Evolutionary conservation across 2,329 filamentous ascomycete species (phyloP), one percentile per base, ranked within the genome.

Genomic region (Exutisphaerella laricina): DNA sequence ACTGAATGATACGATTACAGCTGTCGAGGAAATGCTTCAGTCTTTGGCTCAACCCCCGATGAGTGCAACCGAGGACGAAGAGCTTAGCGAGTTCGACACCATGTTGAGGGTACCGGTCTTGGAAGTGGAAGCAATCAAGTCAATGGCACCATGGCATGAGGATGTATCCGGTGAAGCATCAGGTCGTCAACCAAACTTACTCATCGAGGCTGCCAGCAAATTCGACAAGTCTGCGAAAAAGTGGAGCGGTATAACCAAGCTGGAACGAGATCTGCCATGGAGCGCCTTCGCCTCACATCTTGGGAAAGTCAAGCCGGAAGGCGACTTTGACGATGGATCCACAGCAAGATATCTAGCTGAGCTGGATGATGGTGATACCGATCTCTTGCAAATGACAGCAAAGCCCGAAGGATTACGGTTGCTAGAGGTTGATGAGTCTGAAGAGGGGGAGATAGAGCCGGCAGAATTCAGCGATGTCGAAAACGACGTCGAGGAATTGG

Each of bases 81-180:
- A 67, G 39, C 58, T 77, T 2, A 62, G 63, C 6, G 69, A 69
- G 45, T 60, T 66, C 8, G 72, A 74, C 46, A 71, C 72, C 0
- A 71, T 65, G 3, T 62, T 65, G 37, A 66, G 75, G 28, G 66
- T 77, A 1, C 53, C 66, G n/a, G 66, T 77, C 4, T 75, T 75
- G 0, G 20, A 59, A 0, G 57, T 79, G 46, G 69, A 72, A 20
- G 67, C 71, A 25, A 58, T 64, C 0, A 49, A 61, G 12, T 63
- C 67, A 8, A 46, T 56, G 5, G 59, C 70, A 3, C 75, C 74
- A 1, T 80, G 77, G 77, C 50, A 65, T 25, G 32, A 54, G 18
- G n/a, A n/a, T n/a, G 61, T 61, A 22, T 39, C 64, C 1, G 55
- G 60, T n/a, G 53, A 56, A 1, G 61, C 66, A 39, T 54, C 41